Evolutionary conservation across 106 monocot species (phyloP).

Genomic region (Dendrobium catenatum): DNA sequence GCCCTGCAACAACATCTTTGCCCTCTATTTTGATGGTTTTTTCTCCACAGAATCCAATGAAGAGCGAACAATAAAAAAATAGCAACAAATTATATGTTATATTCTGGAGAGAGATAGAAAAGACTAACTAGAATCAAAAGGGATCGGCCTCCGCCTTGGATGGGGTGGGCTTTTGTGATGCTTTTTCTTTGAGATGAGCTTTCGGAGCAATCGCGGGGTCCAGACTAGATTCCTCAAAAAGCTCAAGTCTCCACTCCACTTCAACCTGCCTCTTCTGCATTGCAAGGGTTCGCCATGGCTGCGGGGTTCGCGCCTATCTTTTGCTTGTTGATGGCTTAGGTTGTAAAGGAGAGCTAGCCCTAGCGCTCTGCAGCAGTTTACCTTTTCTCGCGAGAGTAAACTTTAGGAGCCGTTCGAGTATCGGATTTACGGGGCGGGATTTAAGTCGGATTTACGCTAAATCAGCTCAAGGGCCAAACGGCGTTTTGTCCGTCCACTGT

Average conservation of each 20-base stretch:
- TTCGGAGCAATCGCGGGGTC: constrained; percentile 62
- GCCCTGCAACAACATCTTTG: constrained; percentile 87
- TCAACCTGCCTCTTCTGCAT: constrained; percentile 11
- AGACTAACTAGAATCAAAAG: constrained; percentile 54
- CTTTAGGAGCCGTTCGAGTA: too few species aligned
- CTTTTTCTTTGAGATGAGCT: constrained; percentile 62
- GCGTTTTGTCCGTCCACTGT: too few species aligned
- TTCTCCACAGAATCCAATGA: constrained; percentile 1
- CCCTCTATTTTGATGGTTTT: constrained; percentile 36
- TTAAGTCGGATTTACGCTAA: too few species aligned
- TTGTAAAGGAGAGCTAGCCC: too few species aligned
- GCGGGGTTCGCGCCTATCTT: neutral
- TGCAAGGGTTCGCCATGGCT: neutral
- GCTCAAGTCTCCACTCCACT: constrained; percentile 33
- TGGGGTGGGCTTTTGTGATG: constrained; percentile 49
- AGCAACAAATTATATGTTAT: neutral
- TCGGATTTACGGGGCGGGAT: too few species aligned
- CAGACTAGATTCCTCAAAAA: constrained; percentile 73
- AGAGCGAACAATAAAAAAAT: neutral
- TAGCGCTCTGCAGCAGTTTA: too few species aligned
- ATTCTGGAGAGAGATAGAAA: neutral
- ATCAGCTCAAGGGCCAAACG: too few species aligned
- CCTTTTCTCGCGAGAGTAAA: too few species aligned
- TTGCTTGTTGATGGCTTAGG: neutral
- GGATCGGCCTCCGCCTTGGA: constrained; percentile 69